Evolutionary conservation across 2,329 filamentous ascomycete genomes (phyloP), one percentile per base, ranked within the genome.

Genomic region (Ophiostoma quercus): DNA sequence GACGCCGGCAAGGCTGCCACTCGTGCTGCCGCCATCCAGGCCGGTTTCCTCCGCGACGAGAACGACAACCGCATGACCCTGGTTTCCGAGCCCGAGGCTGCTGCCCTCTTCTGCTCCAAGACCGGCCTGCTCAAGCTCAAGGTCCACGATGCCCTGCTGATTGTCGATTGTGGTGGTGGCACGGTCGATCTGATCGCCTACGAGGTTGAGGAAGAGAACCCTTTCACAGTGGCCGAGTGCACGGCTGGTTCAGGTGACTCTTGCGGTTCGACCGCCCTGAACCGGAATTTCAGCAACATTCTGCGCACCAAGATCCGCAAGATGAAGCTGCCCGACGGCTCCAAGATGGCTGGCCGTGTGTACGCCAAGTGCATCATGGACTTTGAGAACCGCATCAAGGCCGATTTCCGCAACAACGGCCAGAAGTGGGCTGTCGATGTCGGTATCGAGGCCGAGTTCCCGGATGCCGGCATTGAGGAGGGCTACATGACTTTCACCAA

Each of bases 281-380:
- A 99, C 81, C 89, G 95, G 72, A 98, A 98, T 80, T 99, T 98
- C 78, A 97, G 92, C 82, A 98, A 98, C 81, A 97, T 99, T 74
- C 84, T 98, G 67, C 90, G 95, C 69, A 96, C 94, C 72, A 98
- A 98, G 85, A 98, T 99, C 76, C 87, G 94, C 75, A 98, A 98
- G 84, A 98, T 98, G 95, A 98, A 98, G 82, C 85, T 99, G 65
- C 94, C 95, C 1, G 94, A 98, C 77, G 94, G 94, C 66, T 97
- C 94, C 75, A 96, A 94, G 82, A 98, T 93, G 2, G 94, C 95
- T n/a, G 94, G 94, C 62, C 93, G 94, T 80, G 95, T 99, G 69
- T 98, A 98, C 80, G 94, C 94, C 74, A 98, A 98, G 83, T 98
- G 94, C 80, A 98, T 99, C 81, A 98, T 98, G 94, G 95, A 99